Conservation (phyloP, 192 early-diverging fungal genomes). For the Backusella australiensis region DNA sequence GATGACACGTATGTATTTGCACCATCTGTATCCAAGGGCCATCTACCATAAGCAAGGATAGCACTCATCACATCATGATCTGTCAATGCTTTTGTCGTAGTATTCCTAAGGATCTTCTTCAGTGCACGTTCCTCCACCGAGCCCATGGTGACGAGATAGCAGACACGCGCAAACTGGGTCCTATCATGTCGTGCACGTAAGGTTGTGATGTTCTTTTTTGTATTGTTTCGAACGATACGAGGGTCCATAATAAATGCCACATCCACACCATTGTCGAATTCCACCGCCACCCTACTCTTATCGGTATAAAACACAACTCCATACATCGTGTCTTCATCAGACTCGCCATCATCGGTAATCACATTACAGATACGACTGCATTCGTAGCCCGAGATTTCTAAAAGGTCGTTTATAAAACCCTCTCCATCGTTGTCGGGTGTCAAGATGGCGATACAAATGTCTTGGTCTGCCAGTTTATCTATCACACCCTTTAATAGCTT, state of each 20-base stretch:
- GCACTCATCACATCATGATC: background rate
- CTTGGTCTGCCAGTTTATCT: background rate
- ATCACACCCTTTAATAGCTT: background rate
- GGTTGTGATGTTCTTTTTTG: background rate
- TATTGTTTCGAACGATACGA: background rate
- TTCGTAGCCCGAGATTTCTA: background rate
- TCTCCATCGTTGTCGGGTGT: background rate
- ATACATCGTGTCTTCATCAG: background rate
- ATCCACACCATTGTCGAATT: background rate
- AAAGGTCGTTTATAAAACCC: background rate
- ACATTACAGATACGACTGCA: background rate
- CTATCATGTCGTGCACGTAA: background rate
- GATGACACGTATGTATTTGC: background rate
- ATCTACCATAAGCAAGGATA: background rate
- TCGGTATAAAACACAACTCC: background rate
- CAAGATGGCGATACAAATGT: background rate
- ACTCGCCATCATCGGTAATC: background rate
- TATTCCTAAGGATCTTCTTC: background rate
- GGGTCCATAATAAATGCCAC: background rate
- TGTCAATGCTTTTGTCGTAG: background rate
- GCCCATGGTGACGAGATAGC: background rate
- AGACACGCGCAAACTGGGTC: background rate
- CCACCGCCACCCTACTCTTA: background rate
- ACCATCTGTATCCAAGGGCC: background rate
- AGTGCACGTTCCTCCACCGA: background rate